Evolutionary conservation across 2,329 filamentous ascomycete genomes (phyloP), one percentile per base, ranked within the genome.

Genomic region (Talaromyces marneffei): DNA sequence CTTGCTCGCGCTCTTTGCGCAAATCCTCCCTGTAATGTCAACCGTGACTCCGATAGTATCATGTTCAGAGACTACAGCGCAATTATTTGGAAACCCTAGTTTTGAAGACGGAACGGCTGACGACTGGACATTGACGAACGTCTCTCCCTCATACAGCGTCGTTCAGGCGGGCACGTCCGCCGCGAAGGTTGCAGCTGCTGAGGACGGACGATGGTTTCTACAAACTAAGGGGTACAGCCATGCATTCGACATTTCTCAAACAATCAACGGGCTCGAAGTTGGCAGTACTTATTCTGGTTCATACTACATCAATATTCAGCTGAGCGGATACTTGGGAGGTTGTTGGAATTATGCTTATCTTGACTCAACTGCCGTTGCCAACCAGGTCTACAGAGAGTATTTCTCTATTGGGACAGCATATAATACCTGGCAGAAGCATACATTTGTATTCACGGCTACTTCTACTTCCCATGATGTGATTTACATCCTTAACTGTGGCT

Each of bases 271-370:
- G 20, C 57, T 59, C 8, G 33, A 27, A 52, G 10, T 53, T 53
- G 57, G 57, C 16, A 50, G n/a, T 27, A 52, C 46, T 10, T 59
- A 59, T 33, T 40, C 33, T 31, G 57, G 23, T 16, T 27, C 57
- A n/a, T 59, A 59, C 31, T 31, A 31, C 1, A 29, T 18, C 33
- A 12, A 50, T 14, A 5, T 52, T 27, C 6, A 8, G 27, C 29
- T 23, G 20, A 6, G 20, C 14, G 9, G 14, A 4, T 2, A 8
- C 14, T 27, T 7, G 20, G 20, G 27, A 8, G 5, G 4, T 20
- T 59, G 57, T 33, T 52, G 31, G 44, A 37, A 59, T 29, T 52
- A 31, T 53, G 57, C 44, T 12, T 59, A 59, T n/a, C 42, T 52
- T 9, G 57, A 59, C 31, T 27, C 23, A 16, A n/a, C 2, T 9